Percentiles rank a stretch among this genome's conserved stretches.
Evolutionary conservation across 2,329 filamentous ascomycete genomes (phyloP).

Genomic region (Ilyonectria robusta): DNA sequence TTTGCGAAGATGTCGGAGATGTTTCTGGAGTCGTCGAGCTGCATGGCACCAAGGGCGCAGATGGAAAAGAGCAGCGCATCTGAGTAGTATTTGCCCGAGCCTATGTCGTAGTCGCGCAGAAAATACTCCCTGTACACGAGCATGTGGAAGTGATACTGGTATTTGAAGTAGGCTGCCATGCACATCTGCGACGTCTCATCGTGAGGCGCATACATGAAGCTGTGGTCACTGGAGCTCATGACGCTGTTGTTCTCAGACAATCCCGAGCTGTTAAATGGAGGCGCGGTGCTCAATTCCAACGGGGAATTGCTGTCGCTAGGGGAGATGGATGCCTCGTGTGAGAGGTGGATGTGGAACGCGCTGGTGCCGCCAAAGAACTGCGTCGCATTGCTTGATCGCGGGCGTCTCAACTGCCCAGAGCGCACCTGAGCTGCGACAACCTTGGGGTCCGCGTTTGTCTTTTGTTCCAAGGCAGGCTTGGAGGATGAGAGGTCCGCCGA

Average conservation of each 20-base stretch:
- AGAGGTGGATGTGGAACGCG: constrained; percentile 58
- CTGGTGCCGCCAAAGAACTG: constrained; percentile 66
- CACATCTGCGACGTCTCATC: constrained; percentile 60
- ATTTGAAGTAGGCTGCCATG: constrained; percentile 64
- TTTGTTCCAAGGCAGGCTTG: constrained; percentile 37
- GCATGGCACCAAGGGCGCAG: constrained; percentile 64
- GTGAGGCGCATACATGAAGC: constrained; percentile 58
- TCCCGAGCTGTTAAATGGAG: constrained; percentile 25
- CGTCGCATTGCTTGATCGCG: constrained; percentile 57
- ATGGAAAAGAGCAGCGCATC: constrained; percentile 64
- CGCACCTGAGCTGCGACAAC: constrained; percentile 51
- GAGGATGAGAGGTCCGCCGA: constrained; percentile 33
- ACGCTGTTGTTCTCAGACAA: constrained; percentile 29
- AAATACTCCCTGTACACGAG: constrained; percentile 66
- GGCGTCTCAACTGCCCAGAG: constrained; percentile 55
- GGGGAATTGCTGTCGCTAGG: constrained; percentile 29
- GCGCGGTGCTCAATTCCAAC: constrained; percentile 33
- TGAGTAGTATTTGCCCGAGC: constrained; percentile 63
- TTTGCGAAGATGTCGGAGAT: constrained; percentile 60
- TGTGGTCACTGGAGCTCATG: constrained; percentile 38
- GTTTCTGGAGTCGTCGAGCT: constrained; percentile 56
- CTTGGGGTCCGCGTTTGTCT: constrained; percentile 48
- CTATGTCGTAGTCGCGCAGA: constrained; percentile 63
- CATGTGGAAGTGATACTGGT: constrained; percentile 65
- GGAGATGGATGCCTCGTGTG: constrained; percentile 45